Percentiles rank a stretch among this genome's conserved stretches.
phyloP scores from a whole-genome alignment of 2,329 filamentous ascomycete genomes.

The Domatiomyces globalis region DNA sequence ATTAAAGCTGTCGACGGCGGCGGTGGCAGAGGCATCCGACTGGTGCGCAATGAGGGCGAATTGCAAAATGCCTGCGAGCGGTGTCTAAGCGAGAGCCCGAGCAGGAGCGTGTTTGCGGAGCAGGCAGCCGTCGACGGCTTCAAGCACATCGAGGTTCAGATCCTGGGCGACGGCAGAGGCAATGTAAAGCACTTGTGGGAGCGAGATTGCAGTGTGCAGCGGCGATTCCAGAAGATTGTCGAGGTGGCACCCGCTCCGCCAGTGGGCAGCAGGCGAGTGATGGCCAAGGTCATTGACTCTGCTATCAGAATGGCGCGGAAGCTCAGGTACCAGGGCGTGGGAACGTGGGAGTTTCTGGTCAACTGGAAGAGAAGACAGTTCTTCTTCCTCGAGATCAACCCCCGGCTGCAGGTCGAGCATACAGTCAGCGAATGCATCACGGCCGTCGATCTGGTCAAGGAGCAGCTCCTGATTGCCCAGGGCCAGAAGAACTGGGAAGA shows the following conservation, averaged over 20 bases:
- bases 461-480: slow-evolving; percentile 41
- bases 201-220: slow-evolving; percentile 46
- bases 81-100: slow-evolving; percentile 45
- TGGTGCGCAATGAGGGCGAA: slow-evolving; percentile 33
- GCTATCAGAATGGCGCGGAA: slow-evolving; percentile 39
- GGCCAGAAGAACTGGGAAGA: slow-evolving; percentile 27
- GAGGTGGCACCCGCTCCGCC: slow-evolving; percentile 44
- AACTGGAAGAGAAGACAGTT: slow-evolving; percentile 36
- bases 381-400: slow-evolving; percentile 49
- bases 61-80: slow-evolving; percentile 35
- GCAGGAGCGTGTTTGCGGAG: slow-evolving; percentile 43
- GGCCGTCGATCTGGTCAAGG: slow-evolving; percentile 40
- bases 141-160: slow-evolving; percentile 48
- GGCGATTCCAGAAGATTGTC: slow-evolving; percentile 48
- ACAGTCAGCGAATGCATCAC: slow-evolving; percentile 46
- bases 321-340: slow-evolving; percentile 43
- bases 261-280: slow-evolving; percentile 32
- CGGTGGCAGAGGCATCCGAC: slow-evolving; percentile 45
- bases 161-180: slow-evolving; percentile 42
- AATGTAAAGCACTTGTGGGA: slow-evolving; percentile 44
- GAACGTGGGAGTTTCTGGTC: slow-evolving; percentile 52
- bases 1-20: slow-evolving; percentile 52
- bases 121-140: slow-evolving; percentile 50
- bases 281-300: slow-evolving; percentile 38
- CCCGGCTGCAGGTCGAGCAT: slow-evolving; percentile 47